phyloP scores from a whole-genome alignment of 768 basidiomycete genomes.

The Tremella fuciformis region DNA sequence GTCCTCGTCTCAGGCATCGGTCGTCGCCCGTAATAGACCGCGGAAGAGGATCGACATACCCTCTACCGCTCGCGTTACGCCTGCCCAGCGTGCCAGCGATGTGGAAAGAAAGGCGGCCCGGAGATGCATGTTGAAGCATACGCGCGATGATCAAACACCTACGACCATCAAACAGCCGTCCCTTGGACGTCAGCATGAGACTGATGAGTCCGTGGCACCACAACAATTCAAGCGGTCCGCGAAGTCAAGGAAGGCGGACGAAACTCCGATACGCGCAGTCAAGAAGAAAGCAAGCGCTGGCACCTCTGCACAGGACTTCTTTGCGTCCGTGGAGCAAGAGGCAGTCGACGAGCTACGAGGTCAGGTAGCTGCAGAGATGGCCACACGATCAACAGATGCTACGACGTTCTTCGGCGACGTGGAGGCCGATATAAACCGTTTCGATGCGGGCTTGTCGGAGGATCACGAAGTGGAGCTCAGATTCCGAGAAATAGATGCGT shows the following conservation, averaged over 20 bases:
- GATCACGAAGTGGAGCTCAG: background rate
- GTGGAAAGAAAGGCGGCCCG: background rate
- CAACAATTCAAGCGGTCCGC: background rate
- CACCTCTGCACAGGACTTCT: background rate
- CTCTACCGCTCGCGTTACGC: background rate
- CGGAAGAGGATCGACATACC: slow-evolving; percentile 2
- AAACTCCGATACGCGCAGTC: too few relatives aligned
- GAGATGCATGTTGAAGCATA: slow-evolving; percentile 6
- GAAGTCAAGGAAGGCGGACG: background rate
- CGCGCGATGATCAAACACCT: background rate
- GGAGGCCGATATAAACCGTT: background rate
- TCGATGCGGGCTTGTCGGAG: background rate
- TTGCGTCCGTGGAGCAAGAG: background rate
- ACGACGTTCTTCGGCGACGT: background rate
- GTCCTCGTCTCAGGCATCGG: background rate
- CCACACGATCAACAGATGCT: background rate
- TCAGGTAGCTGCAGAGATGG: background rate
- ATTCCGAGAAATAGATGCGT: background rate
- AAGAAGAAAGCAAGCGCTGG: background rate
- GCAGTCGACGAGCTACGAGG: background rate
- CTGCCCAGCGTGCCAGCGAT: background rate
- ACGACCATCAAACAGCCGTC: background rate
- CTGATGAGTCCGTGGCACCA: background rate
- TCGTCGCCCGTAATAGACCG: background rate
- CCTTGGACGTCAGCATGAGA: background rate